Base-by-base conservation (phyloP, 2,329 filamentous ascomycete species). In the Trichothecium sympodiale region DNA sequence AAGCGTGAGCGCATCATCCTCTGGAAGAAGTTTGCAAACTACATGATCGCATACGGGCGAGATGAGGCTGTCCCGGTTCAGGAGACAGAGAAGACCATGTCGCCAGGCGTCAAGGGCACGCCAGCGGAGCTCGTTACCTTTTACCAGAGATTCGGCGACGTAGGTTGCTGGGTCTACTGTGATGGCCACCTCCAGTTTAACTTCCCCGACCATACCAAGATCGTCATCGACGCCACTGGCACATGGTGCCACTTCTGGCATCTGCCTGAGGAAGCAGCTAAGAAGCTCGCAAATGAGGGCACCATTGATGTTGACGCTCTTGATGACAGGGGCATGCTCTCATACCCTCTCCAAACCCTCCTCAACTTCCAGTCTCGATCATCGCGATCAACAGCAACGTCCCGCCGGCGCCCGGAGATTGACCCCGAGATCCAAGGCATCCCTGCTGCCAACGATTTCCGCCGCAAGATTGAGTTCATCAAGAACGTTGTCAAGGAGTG, bases 121-220 rank as follows among this genome's bases (percentile, higher is more conserved):
- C 42, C 62, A 27, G 60, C 64, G 27, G 74, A 78, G 43, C 62
- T 87, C 34, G 80, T 88, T 31, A 83, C 78, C 1, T 88, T 88
- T 46, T 89, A 88, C 53, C 83, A 89, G 59, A 70, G 83, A 33
- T 80, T 85, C 41, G 83, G 83, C 30, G 83, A 83, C 48, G 82
- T 88, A 20, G 82, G 83, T 13, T 81, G 83, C 56, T 88, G 83
- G 83, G 77, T 78, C 34, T 89, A 89, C 49, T 74, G 73, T 38
- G 83, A 89, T 52, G 84, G 84, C 3, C 82, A 84, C 48, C 69
- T 88, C 45, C 83, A 86, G 73, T 83, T 89, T 59, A 89, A 91
- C 60, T 91, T 91, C 55, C 83, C 84, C 3, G 84, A 91, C 46
- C 84, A 91, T 55, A 89, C 84, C 40, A 91, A 91, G 59, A 73